Conservation (phyloP, 306 rosid species). For the Castanea crenata region DNA sequence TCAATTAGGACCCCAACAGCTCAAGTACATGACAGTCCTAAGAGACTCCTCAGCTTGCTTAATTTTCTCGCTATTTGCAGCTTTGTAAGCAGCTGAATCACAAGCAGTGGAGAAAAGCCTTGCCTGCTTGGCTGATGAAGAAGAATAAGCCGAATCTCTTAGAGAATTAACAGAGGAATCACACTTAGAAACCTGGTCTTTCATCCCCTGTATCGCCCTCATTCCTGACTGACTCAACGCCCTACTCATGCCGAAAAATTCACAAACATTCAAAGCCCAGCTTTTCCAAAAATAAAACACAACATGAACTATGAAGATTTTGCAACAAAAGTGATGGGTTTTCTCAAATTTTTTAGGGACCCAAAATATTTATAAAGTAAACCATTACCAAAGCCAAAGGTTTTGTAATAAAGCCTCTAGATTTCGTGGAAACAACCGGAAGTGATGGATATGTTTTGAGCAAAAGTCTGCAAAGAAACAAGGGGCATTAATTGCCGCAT, state of each 20-base stretch:
- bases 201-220: constrained; percentile 40
- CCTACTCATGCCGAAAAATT: constrained; percentile 45
- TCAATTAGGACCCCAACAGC: constrained; percentile 82
- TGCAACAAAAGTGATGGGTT: too few relatives aligned
- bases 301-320: neutral
- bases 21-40: constrained; percentile 71
- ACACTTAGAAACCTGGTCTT: constrained; percentile 52
- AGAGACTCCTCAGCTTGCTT: constrained; percentile 71
- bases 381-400: neutral
- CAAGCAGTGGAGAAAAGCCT: constrained; percentile 25
- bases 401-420: too few relatives aligned
- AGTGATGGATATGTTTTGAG: neutral
- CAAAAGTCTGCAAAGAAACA: neutral
- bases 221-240: constrained; percentile 28
- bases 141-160: constrained; percentile 39
- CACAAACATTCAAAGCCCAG: neutral
- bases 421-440: constrained; percentile 32
- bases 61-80: constrained; percentile 24
- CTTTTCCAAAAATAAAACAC: too few relatives aligned
- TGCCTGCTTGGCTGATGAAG: constrained; percentile 40
- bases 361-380: neutral
- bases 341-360: too few relatives aligned
- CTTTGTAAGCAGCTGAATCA: constrained; percentile 28
- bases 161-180: constrained; percentile 42
- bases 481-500: neutral